phyloP scores from a whole-genome alignment of 768 basidiomycete species.

The Pleurotus tuber-regium region DNA sequence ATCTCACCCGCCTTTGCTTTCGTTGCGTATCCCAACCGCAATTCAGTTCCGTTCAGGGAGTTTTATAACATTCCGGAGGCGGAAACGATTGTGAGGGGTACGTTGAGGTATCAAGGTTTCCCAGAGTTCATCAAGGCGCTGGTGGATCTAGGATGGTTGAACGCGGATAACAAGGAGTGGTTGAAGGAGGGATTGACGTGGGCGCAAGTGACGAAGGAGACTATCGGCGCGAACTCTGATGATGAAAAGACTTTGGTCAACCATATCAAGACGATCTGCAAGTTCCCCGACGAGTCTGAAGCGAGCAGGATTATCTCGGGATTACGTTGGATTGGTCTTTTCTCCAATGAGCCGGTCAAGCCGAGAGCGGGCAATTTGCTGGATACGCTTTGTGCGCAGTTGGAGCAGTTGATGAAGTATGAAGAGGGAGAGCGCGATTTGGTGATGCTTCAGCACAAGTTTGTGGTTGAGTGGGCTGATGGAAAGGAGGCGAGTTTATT shows the following conservation, averaged over 20 bases:
- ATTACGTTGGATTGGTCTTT: constrained; percentile 89
- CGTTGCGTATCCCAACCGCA: constrained; percentile 95
- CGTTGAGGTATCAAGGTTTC: constrained; percentile 95
- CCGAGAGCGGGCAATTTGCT: constrained; percentile 76
- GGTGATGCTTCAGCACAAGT: constrained; percentile 98
- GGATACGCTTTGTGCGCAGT: constrained; percentile 87
- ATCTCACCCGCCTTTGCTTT: constrained; percentile 96
- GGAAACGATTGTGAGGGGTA: constrained; percentile 89
- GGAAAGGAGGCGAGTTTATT: constrained; percentile 64
- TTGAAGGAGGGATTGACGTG: constrained; percentile 73
- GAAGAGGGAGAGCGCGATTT: constrained; percentile 89
- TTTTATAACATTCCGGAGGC: constrained; percentile 94
- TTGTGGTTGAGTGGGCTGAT: constrained; percentile 86
- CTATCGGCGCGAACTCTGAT: constrained; percentile 63
- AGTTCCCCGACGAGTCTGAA: constrained; percentile 73
- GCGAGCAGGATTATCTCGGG: constrained; percentile 82
- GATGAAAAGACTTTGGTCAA: constrained; percentile 73
- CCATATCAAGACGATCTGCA: constrained; percentile 65
- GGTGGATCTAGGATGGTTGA: constrained; percentile 85
- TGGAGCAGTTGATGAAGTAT: constrained; percentile 93
- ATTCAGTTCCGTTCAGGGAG: constrained; percentile 88
- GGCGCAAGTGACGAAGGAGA: constrained; percentile 78
- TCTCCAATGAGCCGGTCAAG: constrained; percentile 64
- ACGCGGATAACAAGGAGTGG: constrained; percentile 75
- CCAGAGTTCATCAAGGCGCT: constrained; percentile 89